These are phyloP conservation scores for Bipolaris sorokiniana DNA, from an alignment of 2,329 filamentous ascomycete species.

Conservation along the genomic window DNA sequence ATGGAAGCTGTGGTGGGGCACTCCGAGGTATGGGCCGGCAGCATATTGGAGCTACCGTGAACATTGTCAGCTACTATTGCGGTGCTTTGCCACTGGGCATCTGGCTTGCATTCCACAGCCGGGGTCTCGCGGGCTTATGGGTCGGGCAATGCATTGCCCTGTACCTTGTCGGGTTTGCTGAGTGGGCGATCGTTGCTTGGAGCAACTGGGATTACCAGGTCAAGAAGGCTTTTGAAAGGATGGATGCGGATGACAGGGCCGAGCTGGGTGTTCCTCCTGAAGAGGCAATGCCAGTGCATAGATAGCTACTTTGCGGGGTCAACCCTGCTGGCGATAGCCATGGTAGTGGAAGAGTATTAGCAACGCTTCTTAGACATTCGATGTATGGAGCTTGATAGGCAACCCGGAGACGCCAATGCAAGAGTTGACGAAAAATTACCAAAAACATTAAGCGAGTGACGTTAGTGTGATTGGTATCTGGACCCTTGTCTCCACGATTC, in stretches of 20 bases:
- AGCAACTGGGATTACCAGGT: conserved; percentile 81
- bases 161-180: conserved; percentile 76
- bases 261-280: conserved; percentile 45
- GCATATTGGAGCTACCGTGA: conserved; percentile 82
- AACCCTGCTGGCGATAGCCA: conserved; percentile 2
- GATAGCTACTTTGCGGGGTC: conserved; percentile 8
- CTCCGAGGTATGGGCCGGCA: conserved; percentile 85
- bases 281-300: conserved; percentile 24
- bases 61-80: conserved; percentile 82
- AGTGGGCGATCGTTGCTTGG: conserved; percentile 80
- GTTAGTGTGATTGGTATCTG: conserved; percentile 28
- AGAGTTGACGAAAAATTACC: conserved; percentile 29
- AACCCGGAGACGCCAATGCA: conserved; percentile 25
- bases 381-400: conserved; percentile 33
- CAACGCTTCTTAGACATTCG: conserved; percentile 28
- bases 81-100: conserved; percentile 82
- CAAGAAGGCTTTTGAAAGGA: conserved; percentile 70
- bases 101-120: conserved; percentile 83
- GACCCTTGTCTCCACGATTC: conserved; percentile 22
- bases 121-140: conserved; percentile 82
- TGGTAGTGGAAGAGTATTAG: conserved; percentile 16
- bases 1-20: conserved; percentile 81
- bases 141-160: conserved; percentile 75
- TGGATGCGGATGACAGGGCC: conserved; percentile 62
- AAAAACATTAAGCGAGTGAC: conserved; percentile 27